These are phyloP conservation scores for Tritrichomonas musculus DNA, from an alignment of 208 protist genomes.

Conservation along the genomic window DNA sequence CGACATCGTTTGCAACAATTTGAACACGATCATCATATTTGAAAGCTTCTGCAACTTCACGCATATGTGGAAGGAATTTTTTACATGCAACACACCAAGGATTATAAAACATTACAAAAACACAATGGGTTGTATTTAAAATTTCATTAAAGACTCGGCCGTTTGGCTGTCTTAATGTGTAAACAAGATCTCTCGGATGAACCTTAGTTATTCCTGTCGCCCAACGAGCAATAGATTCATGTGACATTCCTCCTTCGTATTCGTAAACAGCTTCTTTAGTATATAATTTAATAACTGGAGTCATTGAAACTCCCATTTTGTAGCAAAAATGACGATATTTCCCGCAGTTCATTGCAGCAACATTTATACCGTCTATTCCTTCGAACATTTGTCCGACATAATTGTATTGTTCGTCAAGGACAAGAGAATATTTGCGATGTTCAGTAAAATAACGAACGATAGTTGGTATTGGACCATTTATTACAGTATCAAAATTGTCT, in stretches of 20 bases:
- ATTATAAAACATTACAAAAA: constrained; percentile 29
- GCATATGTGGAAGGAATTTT: not conserved
- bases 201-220: not conserved
- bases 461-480: not conserved
- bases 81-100: not conserved
- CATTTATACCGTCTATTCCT: not conserved
- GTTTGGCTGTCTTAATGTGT: not conserved
- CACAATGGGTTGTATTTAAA: constrained; percentile 1
- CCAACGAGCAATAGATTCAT: not conserved
- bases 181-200: not conserved
- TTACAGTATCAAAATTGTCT: not conserved
- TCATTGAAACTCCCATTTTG: constrained; percentile 8
- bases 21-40: constrained; percentile 19
- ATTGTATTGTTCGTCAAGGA: constrained; percentile 18
- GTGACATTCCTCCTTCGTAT: constrained; percentile 24
- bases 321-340: constrained; percentile 13
- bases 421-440: not conserved
- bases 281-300: not conserved
- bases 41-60: constrained; percentile 29
- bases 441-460: not conserved
- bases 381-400: not conserved
- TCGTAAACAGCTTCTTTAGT: not conserved
- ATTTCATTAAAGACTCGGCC: constrained; percentile 21
- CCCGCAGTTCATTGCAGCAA: constrained; percentile 22
- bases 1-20: not conserved